These are phyloP conservation scores for Tetrahymena elliotti DNA, from an alignment of 73 alveolate species.

Conservation along the genomic window DNA sequence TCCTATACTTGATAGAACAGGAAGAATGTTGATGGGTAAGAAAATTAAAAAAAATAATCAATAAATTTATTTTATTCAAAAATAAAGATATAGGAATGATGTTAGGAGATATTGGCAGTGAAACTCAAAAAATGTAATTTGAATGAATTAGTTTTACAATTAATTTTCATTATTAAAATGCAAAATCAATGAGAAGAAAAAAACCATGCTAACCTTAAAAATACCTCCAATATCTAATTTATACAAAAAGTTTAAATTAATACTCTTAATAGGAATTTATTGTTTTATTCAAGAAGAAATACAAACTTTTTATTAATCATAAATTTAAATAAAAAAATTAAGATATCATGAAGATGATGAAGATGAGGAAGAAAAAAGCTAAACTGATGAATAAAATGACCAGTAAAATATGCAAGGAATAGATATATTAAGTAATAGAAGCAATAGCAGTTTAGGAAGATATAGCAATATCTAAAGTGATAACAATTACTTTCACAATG, in stretches of 20 bases:
- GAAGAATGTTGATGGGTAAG: conserved; percentile 57
- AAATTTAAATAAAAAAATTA: no score
- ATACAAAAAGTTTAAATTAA: no score
- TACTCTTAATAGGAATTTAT: no score
- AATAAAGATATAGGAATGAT: neutral
- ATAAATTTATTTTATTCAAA: neutral
- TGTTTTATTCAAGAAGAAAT: no score
- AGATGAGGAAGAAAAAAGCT: neutral
- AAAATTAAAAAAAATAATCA: neutral
- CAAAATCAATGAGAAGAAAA: no score
- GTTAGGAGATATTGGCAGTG: neutral
- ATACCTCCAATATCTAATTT: no score
- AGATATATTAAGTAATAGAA: neutral
- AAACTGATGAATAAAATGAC: neutral
- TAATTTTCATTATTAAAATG: no score
- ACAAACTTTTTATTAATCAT: no score
- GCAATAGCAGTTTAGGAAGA: neutral
- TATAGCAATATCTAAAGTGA: neutral
- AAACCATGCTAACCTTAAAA: no score
- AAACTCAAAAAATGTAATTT: neutral
- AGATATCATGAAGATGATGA: neutral
- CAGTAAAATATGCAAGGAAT: neutral
- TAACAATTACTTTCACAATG: neutral
- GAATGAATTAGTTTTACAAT: no score
- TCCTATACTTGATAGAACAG: conserved; percentile 67